Evolutionary conservation across 345 rosid species (phyloP).

Genomic region (Eucalyptus lansdowneana): DNA sequence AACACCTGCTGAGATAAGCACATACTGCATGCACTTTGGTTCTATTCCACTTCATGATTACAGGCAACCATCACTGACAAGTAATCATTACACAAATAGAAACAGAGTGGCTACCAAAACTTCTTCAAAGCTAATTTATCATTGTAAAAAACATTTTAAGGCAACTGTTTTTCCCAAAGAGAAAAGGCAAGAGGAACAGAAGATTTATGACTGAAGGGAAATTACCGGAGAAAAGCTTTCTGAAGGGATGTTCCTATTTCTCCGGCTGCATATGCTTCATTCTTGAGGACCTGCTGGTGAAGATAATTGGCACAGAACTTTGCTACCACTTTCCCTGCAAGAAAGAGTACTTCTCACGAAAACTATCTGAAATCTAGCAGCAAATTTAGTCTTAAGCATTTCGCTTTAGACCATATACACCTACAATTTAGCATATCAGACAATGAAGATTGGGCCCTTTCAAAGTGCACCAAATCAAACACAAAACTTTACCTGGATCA

Average conservation of each 20-base stretch:
- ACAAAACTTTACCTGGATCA: neutral
- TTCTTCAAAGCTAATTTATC: neutral
- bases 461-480: neutral
- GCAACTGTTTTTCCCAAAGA: neutral
- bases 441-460: neutral
- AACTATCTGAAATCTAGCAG: neutral
- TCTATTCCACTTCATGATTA: neutral
- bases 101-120: neutral
- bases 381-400: neutral
- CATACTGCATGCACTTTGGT: neutral
- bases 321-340: constrained; percentile 86
- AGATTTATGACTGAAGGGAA: neutral
- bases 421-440: neutral
- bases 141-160: neutral
- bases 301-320: constrained; percentile 89
- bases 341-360: neutral
- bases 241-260: constrained; percentile 62
- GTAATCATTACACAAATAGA: neutral
- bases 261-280: constrained; percentile 65
- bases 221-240: constrained; percentile 76
- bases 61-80: neutral
- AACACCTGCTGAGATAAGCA: neutral
- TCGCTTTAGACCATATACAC: neutral
- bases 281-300: constrained; percentile 69
- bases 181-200: neutral